Percentiles rank a stretch among this genome's conserved stretches.
Evolutionary conservation across 1,139 yeast genomes (phyloP).

Genomic region (Lodderomyces theae): DNA sequence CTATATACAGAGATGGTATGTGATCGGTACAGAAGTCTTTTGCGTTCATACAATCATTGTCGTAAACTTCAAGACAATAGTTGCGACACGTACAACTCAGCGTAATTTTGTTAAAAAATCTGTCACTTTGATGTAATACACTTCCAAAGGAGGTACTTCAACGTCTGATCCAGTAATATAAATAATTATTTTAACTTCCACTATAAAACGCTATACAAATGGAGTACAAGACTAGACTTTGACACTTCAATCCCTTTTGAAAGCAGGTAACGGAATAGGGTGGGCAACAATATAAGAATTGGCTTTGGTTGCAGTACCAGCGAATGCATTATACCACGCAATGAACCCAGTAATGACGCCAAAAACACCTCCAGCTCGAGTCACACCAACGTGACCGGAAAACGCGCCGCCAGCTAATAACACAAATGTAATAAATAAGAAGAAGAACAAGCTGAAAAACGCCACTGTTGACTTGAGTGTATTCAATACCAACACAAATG

Average conservation of each 20-base stretch:
- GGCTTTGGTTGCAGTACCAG: slow-evolving; percentile 27
- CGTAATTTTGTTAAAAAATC: no score
- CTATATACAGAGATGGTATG: no score
- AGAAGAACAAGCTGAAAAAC: slow-evolving; percentile 51
- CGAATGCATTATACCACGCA: slow-evolving; percentile 56
- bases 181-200: no score
- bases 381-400: slow-evolving; percentile 40
- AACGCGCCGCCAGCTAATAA: slow-evolving; percentile 58
- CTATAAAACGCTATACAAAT: no score
- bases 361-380: slow-evolving; percentile 70
- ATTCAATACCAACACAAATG: slow-evolving; percentile 54
- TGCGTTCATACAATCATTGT: no score
- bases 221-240: no score
- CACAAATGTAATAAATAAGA: slow-evolving; percentile 54
- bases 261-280: slow-evolving; percentile 33
- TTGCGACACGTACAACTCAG: no score
- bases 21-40: no score
- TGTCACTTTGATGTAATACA: no score
- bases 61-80: no score
- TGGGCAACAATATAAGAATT: slow-evolving; percentile 32
- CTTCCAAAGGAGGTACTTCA: no score
- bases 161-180: no score
- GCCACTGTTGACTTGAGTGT: slow-evolving; percentile 68
- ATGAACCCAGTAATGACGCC: slow-evolving; percentile 58
- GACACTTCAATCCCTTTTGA: not conserved